Evolutionary conservation across 2,329 filamentous ascomycete species (phyloP).

Genomic region (Alternaria postmessia): DNA sequence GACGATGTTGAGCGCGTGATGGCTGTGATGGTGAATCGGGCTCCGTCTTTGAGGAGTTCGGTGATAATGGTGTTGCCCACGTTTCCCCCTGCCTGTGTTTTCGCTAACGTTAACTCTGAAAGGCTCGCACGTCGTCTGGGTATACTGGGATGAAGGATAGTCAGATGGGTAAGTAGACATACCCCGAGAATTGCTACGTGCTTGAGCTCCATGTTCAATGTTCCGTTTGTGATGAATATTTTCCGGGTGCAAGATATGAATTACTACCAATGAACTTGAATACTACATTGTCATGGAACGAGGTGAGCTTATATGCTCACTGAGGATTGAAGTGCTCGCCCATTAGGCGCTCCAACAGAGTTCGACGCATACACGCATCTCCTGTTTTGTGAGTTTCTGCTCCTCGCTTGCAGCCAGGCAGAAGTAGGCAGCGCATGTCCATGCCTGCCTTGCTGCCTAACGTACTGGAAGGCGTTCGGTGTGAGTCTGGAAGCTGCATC

Average conservation of each 20-base stretch:
- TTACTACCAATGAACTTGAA: neutral
- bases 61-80: conserved; percentile 42
- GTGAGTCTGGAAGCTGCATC: conserved; percentile 1
- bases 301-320: neutral
- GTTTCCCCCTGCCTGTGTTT: conserved; percentile 41
- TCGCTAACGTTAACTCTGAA: conserved; percentile 1
- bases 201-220: conserved; percentile 43
- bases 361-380: neutral
- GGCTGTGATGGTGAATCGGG: conserved; percentile 38
- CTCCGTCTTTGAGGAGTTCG: conserved; percentile 33
- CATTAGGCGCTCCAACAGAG: neutral
- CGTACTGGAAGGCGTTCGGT: neutral
- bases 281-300: neutral
- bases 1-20: conserved; percentile 37
- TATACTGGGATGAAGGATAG: neutral
- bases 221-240: neutral
- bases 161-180: conserved; percentile 5
- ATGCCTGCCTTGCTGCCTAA: conserved; percentile 16
- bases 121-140: neutral
- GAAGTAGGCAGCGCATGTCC: neutral
- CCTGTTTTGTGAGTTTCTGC: neutral
- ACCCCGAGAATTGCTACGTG: conserved; percentile 48
- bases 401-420: neutral
- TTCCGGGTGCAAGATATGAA: neutral
- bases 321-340: neutral